These are phyloP conservation scores for Fraxinus dipetala DNA, from an alignment of 305 asterid species.

Conservation along the genomic window DNA sequence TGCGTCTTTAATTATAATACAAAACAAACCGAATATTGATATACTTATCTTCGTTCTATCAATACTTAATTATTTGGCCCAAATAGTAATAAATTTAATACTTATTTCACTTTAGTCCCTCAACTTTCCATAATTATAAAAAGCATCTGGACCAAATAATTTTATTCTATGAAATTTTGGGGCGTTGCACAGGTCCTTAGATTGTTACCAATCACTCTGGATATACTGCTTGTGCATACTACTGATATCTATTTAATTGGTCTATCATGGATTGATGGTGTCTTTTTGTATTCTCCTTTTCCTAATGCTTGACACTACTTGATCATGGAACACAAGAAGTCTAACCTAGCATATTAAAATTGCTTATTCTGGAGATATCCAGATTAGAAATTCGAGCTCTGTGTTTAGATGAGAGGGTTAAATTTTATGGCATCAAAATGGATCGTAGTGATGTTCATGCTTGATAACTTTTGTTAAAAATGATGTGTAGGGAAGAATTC, in stretches of 20 bases:
- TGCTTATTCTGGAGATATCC: not conserved
- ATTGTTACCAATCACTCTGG: not conserved
- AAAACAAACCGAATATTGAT: too few species aligned
- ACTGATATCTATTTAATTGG: not conserved
- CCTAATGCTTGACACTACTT: not conserved
- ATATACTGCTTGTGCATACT: not conserved
- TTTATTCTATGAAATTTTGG: too few species aligned
- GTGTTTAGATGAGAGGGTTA: not conserved
- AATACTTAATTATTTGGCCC: too few species aligned
- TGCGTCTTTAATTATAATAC: too few species aligned
- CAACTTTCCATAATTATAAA: too few species aligned
- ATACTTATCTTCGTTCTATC: too few species aligned
- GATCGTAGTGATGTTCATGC: not conserved
- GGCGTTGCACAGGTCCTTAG: not conserved
- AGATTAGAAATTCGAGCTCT: not conserved
- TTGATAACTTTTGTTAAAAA: not conserved
- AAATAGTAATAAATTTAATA: too few species aligned
- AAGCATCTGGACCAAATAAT: too few species aligned
- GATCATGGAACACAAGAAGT: not conserved
- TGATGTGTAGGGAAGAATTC: not conserved
- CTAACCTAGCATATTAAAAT: constrained; percentile 1
- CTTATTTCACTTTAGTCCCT: too few species aligned
- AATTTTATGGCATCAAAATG: not conserved
- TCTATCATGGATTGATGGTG: not conserved
- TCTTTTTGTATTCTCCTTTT: not conserved